Conservation (phyloP, 2,329 filamentous ascomycete species). For the Trichoderma polysporum region DNA sequence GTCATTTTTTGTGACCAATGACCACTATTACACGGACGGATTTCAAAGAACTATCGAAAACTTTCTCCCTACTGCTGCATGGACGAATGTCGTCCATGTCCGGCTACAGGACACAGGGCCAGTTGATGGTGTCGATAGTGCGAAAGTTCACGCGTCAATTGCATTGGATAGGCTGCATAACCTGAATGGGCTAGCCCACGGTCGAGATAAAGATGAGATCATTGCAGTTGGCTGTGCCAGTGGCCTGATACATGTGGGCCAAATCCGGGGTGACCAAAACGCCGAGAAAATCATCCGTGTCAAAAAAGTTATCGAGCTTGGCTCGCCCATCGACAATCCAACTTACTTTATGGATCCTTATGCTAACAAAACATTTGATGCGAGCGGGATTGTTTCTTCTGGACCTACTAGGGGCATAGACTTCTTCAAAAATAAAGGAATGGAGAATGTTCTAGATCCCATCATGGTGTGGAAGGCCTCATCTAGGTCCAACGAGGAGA, state of each 20-base stretch:
- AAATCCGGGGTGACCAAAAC: slow-evolving; percentile 25
- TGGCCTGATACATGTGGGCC: slow-evolving; percentile 48
- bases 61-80: slow-evolving; percentile 40
- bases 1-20: slow-evolving; percentile 60
- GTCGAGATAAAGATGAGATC: slow-evolving; percentile 41
- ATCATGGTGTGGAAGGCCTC: slow-evolving; percentile 47
- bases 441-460: slow-evolving; percentile 41
- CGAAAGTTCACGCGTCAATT: slow-evolving; percentile 43
- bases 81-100: slow-evolving; percentile 51
- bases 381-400: slow-evolving; percentile 53
- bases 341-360: slow-evolving; percentile 57
- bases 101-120: slow-evolving; percentile 33
- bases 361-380: slow-evolving; percentile 42
- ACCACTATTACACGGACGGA: slow-evolving; percentile 55
- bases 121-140: slow-evolving; percentile 27
- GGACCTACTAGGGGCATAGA: slow-evolving; percentile 46
- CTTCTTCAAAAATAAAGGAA: slow-evolving; percentile 33
- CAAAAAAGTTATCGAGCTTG: slow-evolving; percentile 43
- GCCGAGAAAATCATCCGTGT: slow-evolving; percentile 32
- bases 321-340: slow-evolving; percentile 56
- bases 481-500: slow-evolving; percentile 20
- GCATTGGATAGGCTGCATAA: slow-evolving; percentile 49
- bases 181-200: slow-evolving; percentile 58
- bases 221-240: slow-evolving; percentile 44
- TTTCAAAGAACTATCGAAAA: slow-evolving; percentile 49